A percentile compares a stretch with the other conserved stretches of the same genome.
Evolutionary conservation across 2,329 filamentous ascomycete genomes (phyloP).

Genomic region (Epicoccum nigrum): DNA sequence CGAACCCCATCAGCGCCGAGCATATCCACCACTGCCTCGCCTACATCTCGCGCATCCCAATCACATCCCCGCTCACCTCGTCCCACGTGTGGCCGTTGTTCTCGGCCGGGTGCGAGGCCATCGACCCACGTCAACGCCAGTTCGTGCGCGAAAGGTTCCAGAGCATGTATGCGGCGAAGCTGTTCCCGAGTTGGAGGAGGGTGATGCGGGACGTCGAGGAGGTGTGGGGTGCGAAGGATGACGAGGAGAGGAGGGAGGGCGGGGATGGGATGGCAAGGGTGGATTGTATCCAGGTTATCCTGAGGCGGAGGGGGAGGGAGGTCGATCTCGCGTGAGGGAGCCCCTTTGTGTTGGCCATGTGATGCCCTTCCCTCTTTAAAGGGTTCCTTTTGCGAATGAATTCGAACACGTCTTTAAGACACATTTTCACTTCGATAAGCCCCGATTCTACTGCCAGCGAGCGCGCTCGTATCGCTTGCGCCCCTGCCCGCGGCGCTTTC

Average conservation of each 20-base stretch:
- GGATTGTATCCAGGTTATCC: conserved; percentile 43
- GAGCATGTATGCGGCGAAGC: conserved; percentile 30
- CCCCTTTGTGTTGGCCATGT: too few relatives aligned
- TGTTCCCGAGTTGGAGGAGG: conserved; percentile 33
- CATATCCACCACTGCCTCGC: conserved; percentile 35
- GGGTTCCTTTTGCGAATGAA: too few relatives aligned
- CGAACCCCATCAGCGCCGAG: conserved; percentile 36
- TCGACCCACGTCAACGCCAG: conserved; percentile 26
- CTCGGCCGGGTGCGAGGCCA: conserved; percentile 39
- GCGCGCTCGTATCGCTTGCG: too few relatives aligned
- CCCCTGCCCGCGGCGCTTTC: too few relatives aligned
- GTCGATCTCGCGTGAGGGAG: conserved; percentile 36
- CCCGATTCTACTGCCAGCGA: too few relatives aligned
- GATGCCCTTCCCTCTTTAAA: too few relatives aligned
- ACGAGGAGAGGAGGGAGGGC: conserved; percentile 28
- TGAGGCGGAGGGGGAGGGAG: conserved; percentile 32
- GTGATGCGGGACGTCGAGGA: conserved; percentile 38
- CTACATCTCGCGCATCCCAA: conserved; percentile 22
- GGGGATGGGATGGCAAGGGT: conserved; percentile 36
- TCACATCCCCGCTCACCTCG: conserved; percentile 32
- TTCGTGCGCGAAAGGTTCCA: conserved; percentile 36
- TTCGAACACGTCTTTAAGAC: too few relatives aligned
- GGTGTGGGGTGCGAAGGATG: conserved; percentile 39
- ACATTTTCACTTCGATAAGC: too few relatives aligned
- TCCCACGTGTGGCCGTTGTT: conserved; percentile 44